Conservation (phyloP, 1,284 basidiomycete genomes). For the Neolentinus lepideus region DNA sequence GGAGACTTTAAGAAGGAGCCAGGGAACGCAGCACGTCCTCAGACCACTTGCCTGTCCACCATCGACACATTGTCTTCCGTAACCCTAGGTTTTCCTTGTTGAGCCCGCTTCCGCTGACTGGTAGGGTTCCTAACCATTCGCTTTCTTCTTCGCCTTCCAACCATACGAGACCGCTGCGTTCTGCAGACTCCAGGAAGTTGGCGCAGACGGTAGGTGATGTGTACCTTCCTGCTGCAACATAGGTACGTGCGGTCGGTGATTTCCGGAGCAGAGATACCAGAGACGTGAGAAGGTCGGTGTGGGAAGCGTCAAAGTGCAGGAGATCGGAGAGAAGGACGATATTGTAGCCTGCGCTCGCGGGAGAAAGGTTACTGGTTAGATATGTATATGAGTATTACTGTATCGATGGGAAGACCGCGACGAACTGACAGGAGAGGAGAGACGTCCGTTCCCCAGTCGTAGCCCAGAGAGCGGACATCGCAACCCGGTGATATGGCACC, state of each 20-base stretch:
- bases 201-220: slow-evolving; percentile 47
- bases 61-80: slow-evolving; percentile 51
- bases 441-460: slow-evolving; percentile 57
- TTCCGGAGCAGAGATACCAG: slow-evolving; percentile 40
- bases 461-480: slow-evolving; percentile 37
- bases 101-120: slow-evolving; percentile 34
- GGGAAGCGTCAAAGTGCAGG: slow-evolving; percentile 57
- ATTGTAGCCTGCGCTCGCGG: slow-evolving; percentile 35
- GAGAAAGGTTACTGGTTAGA: not conserved
- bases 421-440: slow-evolving; percentile 35
- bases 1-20: not conserved
- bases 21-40: slow-evolving; percentile 2
- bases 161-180: slow-evolving; percentile 36
- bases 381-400: not conserved
- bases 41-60: slow-evolving; percentile 50
- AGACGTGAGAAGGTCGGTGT: slow-evolving; percentile 47
- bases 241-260: slow-evolving; percentile 33
- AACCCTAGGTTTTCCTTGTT: slow-evolving; percentile 36
- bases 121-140: slow-evolving; percentile 41
- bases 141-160: slow-evolving; percentile 33
- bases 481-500: slow-evolving; percentile 28
- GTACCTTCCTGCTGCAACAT: slow-evolving; percentile 60
- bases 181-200: slow-evolving; percentile 39
- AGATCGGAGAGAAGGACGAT: slow-evolving; percentile 62
- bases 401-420: slow-evolving; percentile 13